Percentiles rank a stretch among this genome's conserved stretches.
Conservation (phyloP, 2,329 filamentous ascomycete species). For the Xylariaceae sp. region DNA sequence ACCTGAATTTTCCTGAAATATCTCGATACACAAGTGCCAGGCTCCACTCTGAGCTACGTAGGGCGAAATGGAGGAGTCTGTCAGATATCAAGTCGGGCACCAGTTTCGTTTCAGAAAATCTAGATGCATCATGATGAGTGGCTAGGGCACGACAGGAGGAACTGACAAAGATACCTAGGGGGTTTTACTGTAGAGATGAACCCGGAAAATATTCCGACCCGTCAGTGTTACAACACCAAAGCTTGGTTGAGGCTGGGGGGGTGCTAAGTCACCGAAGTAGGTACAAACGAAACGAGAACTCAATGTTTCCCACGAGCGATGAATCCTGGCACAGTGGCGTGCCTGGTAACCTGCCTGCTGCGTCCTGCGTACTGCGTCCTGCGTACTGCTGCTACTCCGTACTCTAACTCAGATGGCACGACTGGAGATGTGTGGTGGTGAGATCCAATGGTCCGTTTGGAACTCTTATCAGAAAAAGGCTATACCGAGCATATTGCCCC, state of each 20-base stretch:
- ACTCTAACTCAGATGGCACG: conserved; percentile 1
- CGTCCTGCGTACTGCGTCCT: no score
- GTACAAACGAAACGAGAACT: conserved; percentile 18
- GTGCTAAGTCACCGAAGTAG: conserved; percentile 17
- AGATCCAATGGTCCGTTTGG: conserved; percentile 5
- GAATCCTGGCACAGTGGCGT: neutral
- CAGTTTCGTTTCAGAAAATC: conserved; percentile 28
- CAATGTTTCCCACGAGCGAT: conserved; percentile 13
- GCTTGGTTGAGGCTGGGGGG: conserved; percentile 22
- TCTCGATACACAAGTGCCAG: conserved; percentile 23
- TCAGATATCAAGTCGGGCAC: conserved; percentile 26
- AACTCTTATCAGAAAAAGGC: conserved; percentile 17
- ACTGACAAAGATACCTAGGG: conserved; percentile 16
- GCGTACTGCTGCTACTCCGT: no score
- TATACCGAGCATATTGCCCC: conserved; percentile 23
- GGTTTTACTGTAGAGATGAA: conserved; percentile 19
- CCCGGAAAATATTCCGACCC: conserved; percentile 21
- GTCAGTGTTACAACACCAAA: conserved; percentile 27
- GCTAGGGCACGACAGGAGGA: conserved; percentile 22
- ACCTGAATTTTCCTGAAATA: conserved; percentile 20
- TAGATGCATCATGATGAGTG: conserved; percentile 24
- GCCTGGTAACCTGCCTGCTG: neutral
- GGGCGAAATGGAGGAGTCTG: conserved; percentile 23
- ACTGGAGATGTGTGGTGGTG: conserved; percentile 2
- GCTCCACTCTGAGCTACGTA: conserved; percentile 28